Base-by-base conservation (phyloP, 768 basidiomycete genomes). In the Russula abietina region DNA sequence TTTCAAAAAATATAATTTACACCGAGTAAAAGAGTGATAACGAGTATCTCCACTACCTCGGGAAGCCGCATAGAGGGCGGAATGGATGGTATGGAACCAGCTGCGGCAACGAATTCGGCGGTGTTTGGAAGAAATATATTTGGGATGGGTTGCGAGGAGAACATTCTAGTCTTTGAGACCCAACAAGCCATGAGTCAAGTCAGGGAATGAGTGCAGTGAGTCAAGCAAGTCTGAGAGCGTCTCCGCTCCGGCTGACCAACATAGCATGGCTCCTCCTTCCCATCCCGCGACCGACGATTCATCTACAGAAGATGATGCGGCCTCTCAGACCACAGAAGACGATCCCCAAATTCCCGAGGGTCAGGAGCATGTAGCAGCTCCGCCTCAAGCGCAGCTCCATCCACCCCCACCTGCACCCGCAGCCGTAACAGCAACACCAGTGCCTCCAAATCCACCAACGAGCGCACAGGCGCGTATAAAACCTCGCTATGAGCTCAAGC, bases 261-360 rank as follows among this genome's bases (percentile, higher is more conserved):
- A 30, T 30, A 30, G 4, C 22, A 59, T 53, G 51, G 38, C 43
- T 7, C 53, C 50, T 32, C 41, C 55, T 26, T 41, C 45, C 19
- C 45, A 51, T 52, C 39, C 53, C 39, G 32, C 58, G 11, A 66
- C 69, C 61, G 80, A 81, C 32, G 73, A 74, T 38, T 80, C 80
- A 1, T 78, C 79, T 0, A 78, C 80, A 5, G 80, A 81, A 61
- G 80, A 82, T 55, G 81, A 91, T 68, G 84, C 82, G 33, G 85
- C 86, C 2, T 92, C 89, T 6, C 89, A 92, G 68, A 89, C 89
- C 0, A 92, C 90, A 4, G 90, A 92, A 73, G 90, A 92, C 65
- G 90, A 92, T 59, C 88, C 88, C 22, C 85, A 88, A 70, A 76
- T 90, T 8, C 88, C 88, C 3, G 82, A 86, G 68, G 79, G 83